Conservation (phyloP, 371 early-diverging fungal species). For the Mucor velutinosus region DNA sequence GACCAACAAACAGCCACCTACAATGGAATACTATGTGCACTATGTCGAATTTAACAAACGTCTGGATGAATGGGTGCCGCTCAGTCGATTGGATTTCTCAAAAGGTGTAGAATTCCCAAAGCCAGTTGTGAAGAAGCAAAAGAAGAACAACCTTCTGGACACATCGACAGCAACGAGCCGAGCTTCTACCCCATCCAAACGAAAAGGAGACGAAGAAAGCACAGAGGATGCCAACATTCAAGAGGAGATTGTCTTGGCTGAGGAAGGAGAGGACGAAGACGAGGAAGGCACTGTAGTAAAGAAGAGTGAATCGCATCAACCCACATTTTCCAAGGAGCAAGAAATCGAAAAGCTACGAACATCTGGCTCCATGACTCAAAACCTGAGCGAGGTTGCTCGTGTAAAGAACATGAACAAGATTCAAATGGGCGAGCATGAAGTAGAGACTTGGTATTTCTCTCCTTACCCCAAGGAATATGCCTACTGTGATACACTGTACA, state of each 20-base stretch:
- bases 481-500: conserved; percentile 73
- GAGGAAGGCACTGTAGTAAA: conserved; percentile 35
- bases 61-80: conserved; percentile 97
- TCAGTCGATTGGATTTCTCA: conserved; percentile 70
- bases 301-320: conserved; percentile 43
- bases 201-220: conserved; percentile 30
- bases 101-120: conserved; percentile 81
- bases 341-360: conserved; percentile 92
- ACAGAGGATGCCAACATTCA: conserved; percentile 12
- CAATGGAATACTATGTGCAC: conserved; percentile 96
- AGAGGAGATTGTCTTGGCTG: conserved; percentile 17
- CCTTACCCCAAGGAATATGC: conserved; percentile 91
- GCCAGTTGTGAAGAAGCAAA: conserved; percentile 57
- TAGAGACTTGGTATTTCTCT: conserved; percentile 98
- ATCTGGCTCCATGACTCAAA: conserved; percentile 95
- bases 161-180: conserved; percentile 28
- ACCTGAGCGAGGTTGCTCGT: conserved; percentile 85
- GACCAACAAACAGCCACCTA: conserved; percentile 31
- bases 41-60: conserved; percentile 99
- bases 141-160: conserved; percentile 23
- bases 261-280: conserved; percentile 39
- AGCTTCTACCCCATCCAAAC: conserved; percentile 10
- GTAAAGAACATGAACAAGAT: conserved; percentile 94
- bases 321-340: conserved; percentile 76
- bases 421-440: conserved; percentile 91